Base-by-base conservation (phyloP, 2,329 filamentous ascomycete species). In the Diaporthe nobilis region DNA sequence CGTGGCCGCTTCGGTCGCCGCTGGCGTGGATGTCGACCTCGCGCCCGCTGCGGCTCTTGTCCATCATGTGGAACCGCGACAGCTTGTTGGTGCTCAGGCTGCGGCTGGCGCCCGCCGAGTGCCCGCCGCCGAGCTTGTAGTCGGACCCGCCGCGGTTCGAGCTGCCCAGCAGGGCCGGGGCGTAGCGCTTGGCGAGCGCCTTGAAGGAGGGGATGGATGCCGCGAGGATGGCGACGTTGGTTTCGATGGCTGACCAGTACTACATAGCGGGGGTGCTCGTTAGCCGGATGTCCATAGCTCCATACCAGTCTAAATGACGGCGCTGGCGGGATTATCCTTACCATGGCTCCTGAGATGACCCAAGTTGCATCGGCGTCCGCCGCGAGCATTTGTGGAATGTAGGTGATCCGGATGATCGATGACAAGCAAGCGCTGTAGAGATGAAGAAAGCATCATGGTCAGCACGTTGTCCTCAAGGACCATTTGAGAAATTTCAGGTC, bases 391-490 rank as follows among this genome's bases (percentile, higher is more conserved):
- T 80, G 73, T 5, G 85, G 86, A 74, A 88, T 84, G 53, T 84
- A 86, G 34, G 85, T 86, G 71, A 87, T 86, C 73, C 86, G 84
- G 57, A 88, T 83, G 73, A 87, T 86, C 9, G 85, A 86, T 17
- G 86, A 86, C 51, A 87, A 78, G 74, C 86, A 87, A 57, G 86
- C 85, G 76, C 86, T 87, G 42, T 34, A 71, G 17, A 15, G 47
- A 3, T 22, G 28, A 22, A 15, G 20, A 5, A 44, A 13, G 60
- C 4, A 2, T 39, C 13, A 17, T 28, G n/a, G n/a, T 70, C 34
- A 70, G 65, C 12, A 2, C 3, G 4, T 28, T 31, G 31, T 22
- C 10, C n/a, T 8, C 25, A 4, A 4, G 4, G 34, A 3, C 15
- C n/a, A 20, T 1, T 10, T 4, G 2, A n/a, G 25, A 39, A 2